Evolutionary conservation across 1,284 basidiomycete species (phyloP).

Genomic region (Exobasidium rhododendri): DNA sequence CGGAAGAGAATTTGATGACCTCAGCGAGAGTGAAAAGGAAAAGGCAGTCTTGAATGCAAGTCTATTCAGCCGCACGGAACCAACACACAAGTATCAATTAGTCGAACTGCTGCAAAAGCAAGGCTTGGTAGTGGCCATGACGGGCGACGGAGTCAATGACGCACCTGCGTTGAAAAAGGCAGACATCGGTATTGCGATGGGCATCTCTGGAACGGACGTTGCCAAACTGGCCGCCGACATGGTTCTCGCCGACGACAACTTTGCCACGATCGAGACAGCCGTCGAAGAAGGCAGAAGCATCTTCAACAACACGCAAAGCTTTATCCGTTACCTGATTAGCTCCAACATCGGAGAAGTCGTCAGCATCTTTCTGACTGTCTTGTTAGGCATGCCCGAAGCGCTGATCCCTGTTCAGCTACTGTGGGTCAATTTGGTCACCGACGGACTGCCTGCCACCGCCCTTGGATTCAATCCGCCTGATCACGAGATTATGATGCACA

Average conservation of each 20-base stretch:
- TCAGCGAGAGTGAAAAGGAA: constrained; percentile 75
- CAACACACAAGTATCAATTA: constrained; percentile 88
- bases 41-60: constrained; percentile 79
- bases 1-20: constrained; percentile 81
- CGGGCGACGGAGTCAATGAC: constrained; percentile 57
- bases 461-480: constrained; percentile 97
- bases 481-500: constrained; percentile 83
- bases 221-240: constrained; percentile 58
- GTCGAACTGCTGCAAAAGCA: constrained; percentile 91
- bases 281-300: constrained; percentile 89
- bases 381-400: constrained; percentile 97
- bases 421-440: constrained; percentile 64
- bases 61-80: constrained; percentile 90
- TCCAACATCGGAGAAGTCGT: constrained; percentile 98
- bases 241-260: constrained; percentile 59
- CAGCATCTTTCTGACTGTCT: constrained; percentile 92
- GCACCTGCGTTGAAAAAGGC: constrained; percentile 57
- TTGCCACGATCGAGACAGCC: constrained; percentile 57
- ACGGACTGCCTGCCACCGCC: constrained; percentile 94
- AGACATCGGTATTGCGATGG: constrained; percentile 58
- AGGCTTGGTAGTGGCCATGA: constrained; percentile 94
- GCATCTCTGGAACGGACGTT: constrained; percentile 56
- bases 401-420: constrained; percentile 95
- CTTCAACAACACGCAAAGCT: constrained; percentile 98
- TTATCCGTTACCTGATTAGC: constrained; percentile 79